Evolutionary conservation across 371 early-diverging fungal species (phyloP), one percentile per base, ranked within the genome.

Genomic region (Blastocladiella emersonii): DNA sequence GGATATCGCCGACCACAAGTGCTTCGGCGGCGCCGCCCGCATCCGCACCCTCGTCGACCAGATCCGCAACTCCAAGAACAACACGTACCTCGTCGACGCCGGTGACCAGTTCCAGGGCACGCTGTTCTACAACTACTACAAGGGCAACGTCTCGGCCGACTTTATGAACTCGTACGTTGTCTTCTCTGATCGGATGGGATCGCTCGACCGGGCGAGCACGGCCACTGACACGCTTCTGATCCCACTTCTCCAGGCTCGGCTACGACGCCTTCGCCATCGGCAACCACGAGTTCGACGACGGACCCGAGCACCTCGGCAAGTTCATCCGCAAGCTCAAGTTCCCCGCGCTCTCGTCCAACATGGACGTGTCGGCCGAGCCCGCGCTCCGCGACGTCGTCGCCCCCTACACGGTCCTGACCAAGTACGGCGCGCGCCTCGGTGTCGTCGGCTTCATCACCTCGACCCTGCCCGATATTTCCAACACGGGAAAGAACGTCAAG

Each of bases 281-380:
- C 30, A 55, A 45, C 12, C 71, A 70, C 63, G 71, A 72, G 69
- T 85, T 85, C 62, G 88, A 88, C 70, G 72, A 74, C 32, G 88
- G 88, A 0, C 77, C 80, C 1, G 71, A 68, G 12, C 71, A 76
- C 63, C 65, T 85, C 41, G 79, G 73, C 10, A 62, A 59, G 12
- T 85, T 78, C 64, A 64, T 82, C 69, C 65, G 70, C 36, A 68
- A 70, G 61, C 75, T 87, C 34, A 74, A 70, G 36, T 77, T 84
- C 56, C 86, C 88, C 3, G 75, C 85, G 8, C 68, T 88, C 0
- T 81, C 83, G 59, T 74, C 86, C 63, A 88, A 88, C 69, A 72
- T 86, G 63, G 76, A 76, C 64, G 63, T 75, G 43, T 37, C 70
- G 30, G 64, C 65, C 45, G 68, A 74, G 63, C 74, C 80, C 1